Conservation (phyloP, 1,139 yeast species). For the Keqinozyma sinolaborantium region DNA sequence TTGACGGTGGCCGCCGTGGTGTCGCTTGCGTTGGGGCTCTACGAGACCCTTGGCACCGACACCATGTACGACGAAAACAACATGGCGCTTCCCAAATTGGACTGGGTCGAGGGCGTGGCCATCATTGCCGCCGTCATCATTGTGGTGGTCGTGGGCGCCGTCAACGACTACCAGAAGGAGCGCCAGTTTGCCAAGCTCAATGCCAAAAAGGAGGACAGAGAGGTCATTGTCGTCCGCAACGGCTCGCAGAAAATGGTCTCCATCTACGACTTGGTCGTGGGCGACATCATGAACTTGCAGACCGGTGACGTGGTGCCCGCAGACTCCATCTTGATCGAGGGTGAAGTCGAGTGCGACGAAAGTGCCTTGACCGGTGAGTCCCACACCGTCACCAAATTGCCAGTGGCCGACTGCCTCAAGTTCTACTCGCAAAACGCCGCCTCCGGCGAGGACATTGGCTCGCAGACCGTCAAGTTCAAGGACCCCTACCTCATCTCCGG, state of each 20-base stretch:
- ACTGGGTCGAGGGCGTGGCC: slow-evolving; percentile 99
- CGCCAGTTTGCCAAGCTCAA: slow-evolving; percentile 87
- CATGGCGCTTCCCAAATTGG: slow-evolving; percentile 69
- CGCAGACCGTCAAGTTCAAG: slow-evolving; percentile 35
- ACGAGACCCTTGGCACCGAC: slow-evolving; percentile 87
- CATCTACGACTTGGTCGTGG: slow-evolving; percentile 76
- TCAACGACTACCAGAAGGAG: slow-evolving; percentile 94
- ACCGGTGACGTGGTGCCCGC: slow-evolving; percentile 96
- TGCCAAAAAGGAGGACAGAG: slow-evolving; percentile 82
- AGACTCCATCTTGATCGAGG: slow-evolving; percentile 74
- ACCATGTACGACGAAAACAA: slow-evolving; percentile 78
- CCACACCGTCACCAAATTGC: slow-evolving; percentile 65
- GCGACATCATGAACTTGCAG: slow-evolving; percentile 77
- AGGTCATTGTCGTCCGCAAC: slow-evolving; percentile 70
- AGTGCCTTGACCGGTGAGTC: slow-evolving; percentile 94
- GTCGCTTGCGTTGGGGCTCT: slow-evolving; percentile 85
- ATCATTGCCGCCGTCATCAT: slow-evolving; percentile 87
- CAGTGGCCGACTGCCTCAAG: slow-evolving; percentile 48
- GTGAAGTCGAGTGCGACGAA: slow-evolving; percentile 88
- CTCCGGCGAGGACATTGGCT: slow-evolving; percentile 45
- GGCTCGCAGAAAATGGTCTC: slow-evolving; percentile 69
- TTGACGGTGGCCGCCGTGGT: slow-evolving; percentile 83
- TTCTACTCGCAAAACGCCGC: slow-evolving; percentile 26
- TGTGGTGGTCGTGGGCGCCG: slow-evolving; percentile 90
- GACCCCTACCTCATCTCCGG: slow-evolving; percentile 92